These are phyloP conservation scores for Globisporangium solare DNA, from an alignment of 352 stramenopile genomes.

Conservation along the genomic window DNA sequence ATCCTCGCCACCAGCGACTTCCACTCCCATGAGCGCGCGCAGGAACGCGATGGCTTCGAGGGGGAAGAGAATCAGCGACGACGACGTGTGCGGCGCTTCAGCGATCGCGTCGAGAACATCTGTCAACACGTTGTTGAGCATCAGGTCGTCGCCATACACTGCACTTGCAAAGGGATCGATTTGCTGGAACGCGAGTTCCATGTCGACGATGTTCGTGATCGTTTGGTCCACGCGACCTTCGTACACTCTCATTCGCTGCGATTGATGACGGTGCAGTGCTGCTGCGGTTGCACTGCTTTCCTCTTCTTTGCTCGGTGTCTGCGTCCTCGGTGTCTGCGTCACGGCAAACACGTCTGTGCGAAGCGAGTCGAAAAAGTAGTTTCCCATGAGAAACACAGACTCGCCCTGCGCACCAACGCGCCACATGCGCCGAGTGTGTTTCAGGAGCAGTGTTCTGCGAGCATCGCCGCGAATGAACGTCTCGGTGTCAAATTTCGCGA, in stretches of 20 bases:
- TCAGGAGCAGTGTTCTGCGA: conserved; percentile 26
- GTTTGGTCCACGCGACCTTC: conserved; percentile 36
- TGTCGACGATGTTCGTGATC: conserved; percentile 42
- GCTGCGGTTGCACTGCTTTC: background rate
- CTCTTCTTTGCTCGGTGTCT: background rate
- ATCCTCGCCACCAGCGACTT: background rate
- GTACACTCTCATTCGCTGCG: conserved; percentile 19
- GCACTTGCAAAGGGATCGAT: conserved; percentile 19
- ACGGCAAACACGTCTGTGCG: conserved; percentile 63
- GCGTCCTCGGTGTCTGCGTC: conserved; percentile 6
- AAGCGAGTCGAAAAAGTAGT: conserved; percentile 83
- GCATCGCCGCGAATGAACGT: conserved; percentile 26
- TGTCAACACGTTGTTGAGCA: conserved; percentile 37
- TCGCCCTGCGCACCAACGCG: conserved; percentile 33
- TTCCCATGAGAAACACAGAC: conserved; percentile 70
- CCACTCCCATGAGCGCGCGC: conserved; percentile 18
- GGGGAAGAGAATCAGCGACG: conserved; percentile 63
- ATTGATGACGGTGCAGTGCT: background rate
- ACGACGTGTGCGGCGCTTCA: conserved; percentile 12
- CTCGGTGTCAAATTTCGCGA: conserved; percentile 64
- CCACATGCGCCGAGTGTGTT: conserved; percentile 26
- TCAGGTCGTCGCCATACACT: conserved; percentile 29
- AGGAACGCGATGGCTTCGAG: conserved; percentile 62
- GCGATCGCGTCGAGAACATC: conserved; percentile 25
- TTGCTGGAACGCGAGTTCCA: conserved; percentile 35